Conservation (phyloP, 2,329 filamentous ascomycete species). For the Catunica adiposa region DNA sequence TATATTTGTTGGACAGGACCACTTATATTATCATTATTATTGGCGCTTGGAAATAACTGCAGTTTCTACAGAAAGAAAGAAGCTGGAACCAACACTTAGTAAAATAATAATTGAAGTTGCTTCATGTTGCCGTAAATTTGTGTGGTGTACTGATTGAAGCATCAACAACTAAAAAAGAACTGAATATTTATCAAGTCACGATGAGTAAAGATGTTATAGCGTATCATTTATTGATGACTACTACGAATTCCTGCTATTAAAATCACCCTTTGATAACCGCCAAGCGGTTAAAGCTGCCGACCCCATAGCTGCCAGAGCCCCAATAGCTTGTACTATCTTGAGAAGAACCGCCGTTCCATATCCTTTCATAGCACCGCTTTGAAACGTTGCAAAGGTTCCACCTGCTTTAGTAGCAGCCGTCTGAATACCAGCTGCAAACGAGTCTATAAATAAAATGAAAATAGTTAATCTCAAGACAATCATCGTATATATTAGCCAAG, state of each 20-base stretch:
- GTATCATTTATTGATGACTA: not conserved
- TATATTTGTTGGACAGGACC: too few species aligned
- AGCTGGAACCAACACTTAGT: not conserved
- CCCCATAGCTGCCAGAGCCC: not conserved
- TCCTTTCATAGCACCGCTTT: slow-evolving; percentile 1
- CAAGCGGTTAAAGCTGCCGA: too few species aligned
- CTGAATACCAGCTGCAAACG: slow-evolving; percentile 2
- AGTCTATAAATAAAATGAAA: not conserved
- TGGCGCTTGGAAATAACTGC: too few species aligned
- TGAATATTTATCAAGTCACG: not conserved
- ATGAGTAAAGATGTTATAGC: not conserved
- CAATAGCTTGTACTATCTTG: not conserved
- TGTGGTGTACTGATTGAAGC: too few species aligned
- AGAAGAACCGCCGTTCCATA: not conserved
- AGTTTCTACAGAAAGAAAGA: too few species aligned
- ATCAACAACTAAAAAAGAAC: not conserved
- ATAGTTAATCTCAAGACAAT: not conserved
- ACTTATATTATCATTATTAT: too few species aligned
- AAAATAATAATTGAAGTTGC: not conserved
- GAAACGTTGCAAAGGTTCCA: slow-evolving; percentile 4
- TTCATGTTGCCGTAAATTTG: too few species aligned
- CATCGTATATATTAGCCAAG: not conserved
- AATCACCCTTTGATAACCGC: too few species aligned
- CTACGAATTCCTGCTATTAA: not conserved
- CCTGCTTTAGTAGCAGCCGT: not conserved